Base-by-base conservation (phyloP, 192 early-diverging fungal genomes). In the Mortierella alpina region DNA sequence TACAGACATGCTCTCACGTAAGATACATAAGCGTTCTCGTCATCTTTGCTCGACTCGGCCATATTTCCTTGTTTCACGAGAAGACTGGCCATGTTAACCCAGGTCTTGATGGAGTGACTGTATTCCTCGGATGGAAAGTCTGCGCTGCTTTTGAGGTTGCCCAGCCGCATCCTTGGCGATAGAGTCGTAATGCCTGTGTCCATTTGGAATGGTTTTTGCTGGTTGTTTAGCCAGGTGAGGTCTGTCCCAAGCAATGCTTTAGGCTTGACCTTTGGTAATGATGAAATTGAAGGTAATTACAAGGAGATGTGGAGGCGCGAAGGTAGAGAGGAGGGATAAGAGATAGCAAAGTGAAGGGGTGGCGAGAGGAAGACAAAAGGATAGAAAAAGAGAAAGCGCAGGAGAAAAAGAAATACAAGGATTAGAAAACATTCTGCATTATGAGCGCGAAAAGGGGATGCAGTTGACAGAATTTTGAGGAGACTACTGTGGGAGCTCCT, bases 1-100 rank as follows among this genome's bases (percentile, higher is more conserved):
- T 71, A 79, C 75, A 79, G n/a, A 45, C 75, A 79, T 67, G 75
- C 62, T 39, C 75, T 68, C 8, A 79, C 69, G 48, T 67, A 79
- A 1, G 75, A 79, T 17, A 79, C 72, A 51, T 79, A 79, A 20
- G 75, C 75, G 46, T 71, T 71, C 53, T 79, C 75, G 44, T 79
- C 75, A 45, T 79, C 75, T n/a, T 65, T 65, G 45, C 39, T 71
- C 22, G 64, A 62, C 51, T 79, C 68, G 7, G 69, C 69, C 69
- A 71, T 72, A 22, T 71, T 79, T 1, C 75, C 75, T 69, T 79
- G 75, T 64, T 79, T 79, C 44, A 79, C 63, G 8, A 79, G 59
- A 20, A 79, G 69, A 42, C 75, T 79, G 23, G 75, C 75, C 75
- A 79, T 79, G 48, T 79, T 79, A 58, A 72, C 69, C 75, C 75